Conservation (phyloP, 176 grass and related monocot genomes). For the Zizania latifolia region DNA sequence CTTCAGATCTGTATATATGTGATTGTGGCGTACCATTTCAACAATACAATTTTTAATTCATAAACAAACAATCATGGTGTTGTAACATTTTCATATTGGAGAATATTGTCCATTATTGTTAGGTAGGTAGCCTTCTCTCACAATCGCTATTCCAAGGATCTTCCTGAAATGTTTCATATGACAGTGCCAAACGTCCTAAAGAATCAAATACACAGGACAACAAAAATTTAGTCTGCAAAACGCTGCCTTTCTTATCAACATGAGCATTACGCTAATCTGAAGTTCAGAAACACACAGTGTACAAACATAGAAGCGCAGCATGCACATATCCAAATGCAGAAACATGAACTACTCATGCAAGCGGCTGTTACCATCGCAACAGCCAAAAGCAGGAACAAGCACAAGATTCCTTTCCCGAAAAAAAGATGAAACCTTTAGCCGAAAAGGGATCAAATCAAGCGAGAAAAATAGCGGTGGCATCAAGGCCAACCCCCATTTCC, state of each 20-base stretch:
- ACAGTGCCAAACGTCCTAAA: background rate
- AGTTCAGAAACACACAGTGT: background rate
- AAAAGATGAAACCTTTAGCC: background rate
- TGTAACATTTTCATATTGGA: background rate
- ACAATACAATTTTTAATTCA: background rate
- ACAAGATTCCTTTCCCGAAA: background rate
- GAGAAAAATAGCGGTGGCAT: background rate
- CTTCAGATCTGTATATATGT: background rate
- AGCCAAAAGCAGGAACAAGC: background rate
- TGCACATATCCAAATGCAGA: background rate
- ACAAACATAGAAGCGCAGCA: background rate
- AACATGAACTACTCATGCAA: background rate
- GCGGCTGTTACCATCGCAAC: background rate
- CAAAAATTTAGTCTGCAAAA: background rate
- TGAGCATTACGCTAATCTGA: background rate
- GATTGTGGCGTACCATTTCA: background rate
- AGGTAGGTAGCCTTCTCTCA: background rate
- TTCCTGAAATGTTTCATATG: background rate
- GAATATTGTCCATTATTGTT: background rate
- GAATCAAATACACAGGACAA: background rate
- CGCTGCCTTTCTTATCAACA: background rate
- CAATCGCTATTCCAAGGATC: background rate
- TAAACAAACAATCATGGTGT: background rate
- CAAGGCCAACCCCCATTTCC: too few relatives aligned
- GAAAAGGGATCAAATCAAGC: background rate